Base-by-base conservation (phyloP, 768 basidiomycete species). In the Serendipita vermifera region DNA sequence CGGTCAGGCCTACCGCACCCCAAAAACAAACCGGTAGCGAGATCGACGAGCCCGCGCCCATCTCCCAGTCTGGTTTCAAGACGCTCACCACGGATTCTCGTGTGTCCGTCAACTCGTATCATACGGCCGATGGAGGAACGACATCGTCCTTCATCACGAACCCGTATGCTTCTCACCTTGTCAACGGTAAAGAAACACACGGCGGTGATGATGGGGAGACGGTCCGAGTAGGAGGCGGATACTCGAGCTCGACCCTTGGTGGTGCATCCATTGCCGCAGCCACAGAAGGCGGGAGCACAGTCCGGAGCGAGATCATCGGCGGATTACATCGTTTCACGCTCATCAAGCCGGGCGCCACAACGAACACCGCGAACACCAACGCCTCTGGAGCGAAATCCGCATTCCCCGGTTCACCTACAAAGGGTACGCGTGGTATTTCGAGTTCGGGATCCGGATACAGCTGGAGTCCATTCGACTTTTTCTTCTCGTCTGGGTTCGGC, bases 311-410 rank as follows among this genome's bases (percentile, higher is more conserved):
- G 11, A 32, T 40, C 15, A 11, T 55, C 41, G 13, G 54, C 33
- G 33, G 32, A 54, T 75, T 89, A 2, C 90, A 92, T 66, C 83
- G 91, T 15, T 93, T 93, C 73, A 85, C 89, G 20, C 75, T 92
- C 31, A 75, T 91, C 62, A 87, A 84, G 66, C 87, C 88, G 14
- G 87, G 87, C 3, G 72, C 17, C 20, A 33, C 33, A 14, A 11
- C 4, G 43, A 9, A n/a, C 2, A 46, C 26, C 13, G 17, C 33
- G 1, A 43, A 22, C 36, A 55, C 14, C 13, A 20, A 9, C 17
- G 22, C 38, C 24, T 32, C 20, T 29, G 46, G 31, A 33, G 11
- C 46, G 17, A 54, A 36, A 29, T 9, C 46, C 9, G 40, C 40
- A 22, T 43, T 43, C 20, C 9, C 26, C 29, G 35, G 22, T 20